Percentiles rank a stretch among this genome's conserved stretches.
Evolutionary conservation across 495 filamentous ascomycete species (phyloP).

Genomic region (Penicillium lagena): DNA sequence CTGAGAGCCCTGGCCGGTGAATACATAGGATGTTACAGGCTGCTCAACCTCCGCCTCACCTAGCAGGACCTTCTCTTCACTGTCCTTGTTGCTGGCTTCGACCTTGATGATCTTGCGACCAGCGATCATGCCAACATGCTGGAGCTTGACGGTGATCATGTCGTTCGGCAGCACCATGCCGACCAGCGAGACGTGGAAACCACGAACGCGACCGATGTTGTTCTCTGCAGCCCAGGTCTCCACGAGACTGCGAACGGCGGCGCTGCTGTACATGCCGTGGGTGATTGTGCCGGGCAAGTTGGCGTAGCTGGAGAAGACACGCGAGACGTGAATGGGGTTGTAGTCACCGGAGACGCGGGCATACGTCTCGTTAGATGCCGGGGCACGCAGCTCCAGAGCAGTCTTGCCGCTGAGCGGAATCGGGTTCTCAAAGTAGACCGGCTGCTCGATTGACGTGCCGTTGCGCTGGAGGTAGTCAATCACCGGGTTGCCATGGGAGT

Average conservation of each 20-base stretch:
- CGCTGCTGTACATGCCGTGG: slow-evolving; percentile 98
- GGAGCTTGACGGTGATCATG: slow-evolving; percentile 83
- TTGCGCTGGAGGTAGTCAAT: slow-evolving; percentile 92
- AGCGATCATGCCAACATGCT: slow-evolving; percentile 95
- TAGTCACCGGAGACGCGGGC: slow-evolving; percentile 96
- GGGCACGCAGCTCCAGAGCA: slow-evolving; percentile 76
- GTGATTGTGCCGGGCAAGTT: slow-evolving; percentile 94
- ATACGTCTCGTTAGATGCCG: slow-evolving; percentile 97
- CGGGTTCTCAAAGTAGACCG: slow-evolving; percentile 92
- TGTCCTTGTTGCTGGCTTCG: slow-evolving; percentile 86
- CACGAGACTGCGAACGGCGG: slow-evolving; percentile 93
- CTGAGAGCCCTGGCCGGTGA: slow-evolving; percentile 96
- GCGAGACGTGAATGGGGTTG: slow-evolving; percentile 97
- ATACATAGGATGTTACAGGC: slow-evolving; percentile 94
- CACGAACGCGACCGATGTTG: slow-evolving; percentile 92
- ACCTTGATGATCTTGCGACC: slow-evolving; percentile 99
- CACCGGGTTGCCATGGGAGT: slow-evolving; percentile 92
- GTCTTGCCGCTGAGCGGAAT: slow-evolving; percentile 94
- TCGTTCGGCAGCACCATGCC: slow-evolving; percentile 99
- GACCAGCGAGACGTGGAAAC: slow-evolving; percentile 89
- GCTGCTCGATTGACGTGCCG: slow-evolving; percentile 91
- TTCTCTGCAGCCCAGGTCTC: slow-evolving; percentile 99
- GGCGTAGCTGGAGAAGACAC: slow-evolving; percentile 92
- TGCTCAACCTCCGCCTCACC: slow-evolving; percentile 98
- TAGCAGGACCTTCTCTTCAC: slow-evolving; percentile 88